Base-by-base conservation (phyloP, 768 basidiomycete genomes). In the Cystobasidiopsis lactophilus region DNA sequence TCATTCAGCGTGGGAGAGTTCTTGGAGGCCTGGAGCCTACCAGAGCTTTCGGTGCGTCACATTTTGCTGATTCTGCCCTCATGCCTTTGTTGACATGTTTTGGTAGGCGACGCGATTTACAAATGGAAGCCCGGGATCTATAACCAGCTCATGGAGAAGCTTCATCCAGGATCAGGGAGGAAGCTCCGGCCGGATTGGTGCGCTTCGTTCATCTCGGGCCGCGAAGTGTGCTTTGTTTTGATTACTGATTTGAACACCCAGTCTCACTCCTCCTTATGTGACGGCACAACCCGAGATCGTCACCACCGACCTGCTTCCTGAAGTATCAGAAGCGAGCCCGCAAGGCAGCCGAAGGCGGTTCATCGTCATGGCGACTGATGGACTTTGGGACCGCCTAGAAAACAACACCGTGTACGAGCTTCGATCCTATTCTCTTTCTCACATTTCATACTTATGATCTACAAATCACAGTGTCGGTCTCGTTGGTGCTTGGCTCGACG, bases 81-180 rank as follows among this genome's bases (percentile, higher is more conserved):
- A 31, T 3, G 27, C 27, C 31, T 26, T 49, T 16, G 1, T 9
- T 4, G 16, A 16, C 13, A n/a, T 16, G 53, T 83, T 14, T n/a
- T n/a, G n/a, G 89, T 91, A 60, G 85, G 85, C 50, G 85, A 89
- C 66, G 79, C 83, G 7, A 73, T 82, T 35, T 89, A 89, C 69
- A 88, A 91, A 50, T 64, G 64, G 59, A 56, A 59, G 3, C 71
- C 83, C 11, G 84, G 82, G 2, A 79, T 82, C 3, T 79, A 80
- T 58, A 62, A 72, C 26, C 73, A 72, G 55, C 69, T 95, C 3
- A 79, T 88, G 52, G 73, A 69, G 46, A 83, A 79, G 14, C 89
- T 96, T 70, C 66, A 67, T 54, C 54, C 55, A 7, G 33, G 33
- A 35, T 35, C 33, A 26, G 26, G 57, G 57, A 3, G 55, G 60